These are phyloP conservation scores for Fusarium pseudograminearum DNA, from an alignment of 2,329 filamentous ascomycete species.

Conservation along the genomic window DNA sequence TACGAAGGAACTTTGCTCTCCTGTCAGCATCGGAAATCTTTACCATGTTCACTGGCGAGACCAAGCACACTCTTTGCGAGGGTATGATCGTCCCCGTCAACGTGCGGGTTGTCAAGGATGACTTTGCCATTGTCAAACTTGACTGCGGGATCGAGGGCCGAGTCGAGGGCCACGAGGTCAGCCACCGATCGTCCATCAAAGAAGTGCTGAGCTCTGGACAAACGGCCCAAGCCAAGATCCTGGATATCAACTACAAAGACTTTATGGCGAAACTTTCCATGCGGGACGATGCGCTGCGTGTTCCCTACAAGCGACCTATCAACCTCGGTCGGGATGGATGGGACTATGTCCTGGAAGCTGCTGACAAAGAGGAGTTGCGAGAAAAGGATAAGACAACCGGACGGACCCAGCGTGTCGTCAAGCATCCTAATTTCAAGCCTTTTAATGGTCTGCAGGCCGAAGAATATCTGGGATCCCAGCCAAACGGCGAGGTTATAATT, in stretches of 20 bases:
- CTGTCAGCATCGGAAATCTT: slow-evolving; percentile 85
- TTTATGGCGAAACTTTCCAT: slow-evolving; percentile 87
- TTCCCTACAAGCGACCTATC: slow-evolving; percentile 75
- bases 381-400: slow-evolving; percentile 89
- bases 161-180: slow-evolving; percentile 85
- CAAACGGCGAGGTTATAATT: slow-evolving; percentile 91
- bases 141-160: slow-evolving; percentile 95
- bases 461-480: slow-evolving; percentile 89
- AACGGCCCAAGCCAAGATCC: slow-evolving; percentile 87
- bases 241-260: slow-evolving; percentile 87
- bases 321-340: slow-evolving; percentile 85
- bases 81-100: slow-evolving; percentile 94
- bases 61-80: slow-evolving; percentile 81
- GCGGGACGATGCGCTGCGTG: slow-evolving; percentile 81
- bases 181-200: slow-evolving; percentile 76
- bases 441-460: slow-evolving; percentile 95
- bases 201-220: slow-evolving; percentile 83
- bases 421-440: slow-evolving; percentile 94
- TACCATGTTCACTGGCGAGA: slow-evolving; percentile 97
- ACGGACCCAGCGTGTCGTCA: slow-evolving; percentile 93
- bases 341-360: slow-evolving; percentile 84
- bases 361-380: slow-evolving; percentile 83
- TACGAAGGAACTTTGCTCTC: slow-evolving; percentile 81
- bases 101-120: slow-evolving; percentile 87
- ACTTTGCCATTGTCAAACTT: slow-evolving; percentile 92